A percentile compares a stretch with the other conserved stretches of the same genome.
Conservation (phyloP, 176 grass and related monocot species). For the Saccharum officinarum region DNA sequence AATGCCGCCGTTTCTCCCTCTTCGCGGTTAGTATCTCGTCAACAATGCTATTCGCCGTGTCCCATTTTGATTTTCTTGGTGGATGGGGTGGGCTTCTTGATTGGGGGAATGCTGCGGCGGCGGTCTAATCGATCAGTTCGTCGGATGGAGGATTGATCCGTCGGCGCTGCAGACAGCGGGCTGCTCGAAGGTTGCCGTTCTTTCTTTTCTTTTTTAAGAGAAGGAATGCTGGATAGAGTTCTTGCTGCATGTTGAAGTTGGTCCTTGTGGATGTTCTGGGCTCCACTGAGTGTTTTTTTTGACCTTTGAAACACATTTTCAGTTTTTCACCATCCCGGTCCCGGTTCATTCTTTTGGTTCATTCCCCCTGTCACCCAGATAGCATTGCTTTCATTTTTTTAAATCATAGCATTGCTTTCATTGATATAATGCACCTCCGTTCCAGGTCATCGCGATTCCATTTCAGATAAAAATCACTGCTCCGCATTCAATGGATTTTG, state of each 20-base stretch:
- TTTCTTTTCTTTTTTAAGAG: not conserved
- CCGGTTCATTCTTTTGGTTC: not conserved
- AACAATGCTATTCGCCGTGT: not conserved
- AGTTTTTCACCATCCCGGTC: too few species aligned
- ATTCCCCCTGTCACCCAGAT: not conserved
- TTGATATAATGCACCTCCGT: not conserved
- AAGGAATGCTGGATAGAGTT: not conserved
- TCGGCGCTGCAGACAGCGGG: not conserved
- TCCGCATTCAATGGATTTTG: not conserved
- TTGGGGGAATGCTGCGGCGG: not conserved
- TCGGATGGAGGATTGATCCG: not conserved
- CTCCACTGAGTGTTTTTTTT: too few species aligned
- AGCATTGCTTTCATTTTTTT: not conserved
- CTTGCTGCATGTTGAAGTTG: constrained; percentile 1
- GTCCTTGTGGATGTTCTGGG: not conserved
- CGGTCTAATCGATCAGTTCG: not conserved
- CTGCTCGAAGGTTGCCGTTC: not conserved
- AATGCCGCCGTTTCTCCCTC: not conserved
- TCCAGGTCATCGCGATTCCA: not conserved
- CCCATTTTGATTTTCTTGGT: not conserved
- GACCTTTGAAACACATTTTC: too few species aligned
- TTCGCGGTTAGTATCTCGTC: constrained; percentile 8
- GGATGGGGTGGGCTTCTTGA: not conserved
- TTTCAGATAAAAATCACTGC: not conserved
- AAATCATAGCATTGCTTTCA: not conserved